Evolutionary conservation across 2,329 filamentous ascomycete species (phyloP), one percentile per base, ranked within the genome.

Genomic region (Chrysosporium keratinophilum): DNA sequence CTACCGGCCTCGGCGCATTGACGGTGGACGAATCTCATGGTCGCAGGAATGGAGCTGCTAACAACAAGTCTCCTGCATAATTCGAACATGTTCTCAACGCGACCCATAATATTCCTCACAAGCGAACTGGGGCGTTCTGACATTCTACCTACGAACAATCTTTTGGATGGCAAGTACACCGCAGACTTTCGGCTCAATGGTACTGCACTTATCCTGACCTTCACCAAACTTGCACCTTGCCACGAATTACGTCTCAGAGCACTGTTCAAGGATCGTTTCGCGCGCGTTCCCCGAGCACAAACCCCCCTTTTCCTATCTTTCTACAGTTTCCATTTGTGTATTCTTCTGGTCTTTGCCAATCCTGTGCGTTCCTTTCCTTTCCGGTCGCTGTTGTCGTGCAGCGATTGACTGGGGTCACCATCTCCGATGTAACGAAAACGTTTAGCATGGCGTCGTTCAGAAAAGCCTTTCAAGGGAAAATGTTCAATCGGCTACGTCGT

Each of bases 1-100:
- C 78, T 28, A 72, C 74, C 19, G 79, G 79, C 35, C 75, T 84
- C 56, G 78, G 79, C 54, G 75, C 77, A 33, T 69, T 84, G 56
- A 79, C 78, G 34, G 78, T 84, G 33, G 73, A 75, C 54, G 74
- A 76, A 57, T 57, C 67, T 41, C 70, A 72, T 57, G 65, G 68
- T 54, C 71, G 72, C 45, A 69, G 72, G 52, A 75, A 75, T 55
- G 72, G 72, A 48, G 65, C 70, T 50, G 64, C 70, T 57, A 64
- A 71, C 52, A 73, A 67, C 65, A 74, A 75, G 62, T 74, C 72
- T 51, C 72, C 72, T 45, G 70, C 69, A 17, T 71, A 70, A 54
- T 19, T 34, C 34, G 48, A 15, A 23, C 15, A 5, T 12, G 6
- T 5, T 47, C n/a, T 19, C n/a, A 17, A 47, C 9, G 12, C 6